Evolutionary conservation across 768 basidiomycete genomes (phyloP), one percentile per base, ranked within the genome.

Genomic region (Pleurotus giganteus): DNA sequence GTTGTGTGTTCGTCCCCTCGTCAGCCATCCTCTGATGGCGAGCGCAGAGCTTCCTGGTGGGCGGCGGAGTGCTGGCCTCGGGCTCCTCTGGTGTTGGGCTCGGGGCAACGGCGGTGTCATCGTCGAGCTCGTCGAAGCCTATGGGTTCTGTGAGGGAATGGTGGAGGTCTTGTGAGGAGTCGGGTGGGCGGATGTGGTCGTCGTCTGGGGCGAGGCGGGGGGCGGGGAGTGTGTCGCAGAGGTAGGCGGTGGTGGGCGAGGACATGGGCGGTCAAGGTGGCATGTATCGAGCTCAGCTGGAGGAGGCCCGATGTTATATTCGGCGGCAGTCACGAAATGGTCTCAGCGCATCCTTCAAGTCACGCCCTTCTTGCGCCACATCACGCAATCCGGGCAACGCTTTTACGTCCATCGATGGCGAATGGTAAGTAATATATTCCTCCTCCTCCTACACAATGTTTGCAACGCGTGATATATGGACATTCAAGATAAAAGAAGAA

Each of bases 1-100:
- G 79, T 74, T 88, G 94, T 57, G 91, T 74, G 68, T 91, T 97
- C 21, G 90, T 94, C 12, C 92, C 92, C 71, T 96, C 86, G 74
- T 98, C 94, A 4, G 96, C 96, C 86, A 96, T 98, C 44, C 95
- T 81, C 73, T 95, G 91, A 71, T 98, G 96, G 28, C 95, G 74
- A 4, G 94, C 86, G 66, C 95, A 98, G 15, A 97, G 80, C 72
- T 93, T 96, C 44, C 91, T 75, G 12, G 81, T 65, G n/a, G 74
- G 73, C 9, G 50, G 55, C 54, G 61, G 62, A 27, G 61, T 31
- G 26, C 52, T 58, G 51, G 51, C 61, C 31, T 52, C 39, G 21
- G 57, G 36, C 23, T 47, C 13, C 34, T 47, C 55, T 24, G 68
- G 65, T 53, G 74, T 43, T 53, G 34, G 68, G 65, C 54, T 75